phyloP scores from a whole-genome alignment of 441 rosid species.

The Adansonia rubrostipa region DNA sequence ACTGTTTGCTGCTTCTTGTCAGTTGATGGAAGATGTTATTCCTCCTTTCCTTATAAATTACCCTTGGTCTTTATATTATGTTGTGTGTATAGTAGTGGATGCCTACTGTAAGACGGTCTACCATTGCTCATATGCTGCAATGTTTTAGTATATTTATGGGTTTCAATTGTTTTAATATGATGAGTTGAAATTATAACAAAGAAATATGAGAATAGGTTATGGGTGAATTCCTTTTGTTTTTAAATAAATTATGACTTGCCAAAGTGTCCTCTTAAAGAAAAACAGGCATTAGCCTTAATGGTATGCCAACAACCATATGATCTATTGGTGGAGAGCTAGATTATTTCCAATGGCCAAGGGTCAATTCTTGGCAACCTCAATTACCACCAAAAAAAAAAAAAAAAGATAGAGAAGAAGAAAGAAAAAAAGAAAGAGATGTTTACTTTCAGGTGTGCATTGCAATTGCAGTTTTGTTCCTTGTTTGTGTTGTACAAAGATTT shows the following conservation, averaged over 20 bases:
- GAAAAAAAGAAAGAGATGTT: neutral
- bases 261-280: neutral
- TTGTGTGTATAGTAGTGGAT: neutral
- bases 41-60: neutral
- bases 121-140: neutral
- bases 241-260: neutral
- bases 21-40: neutral
- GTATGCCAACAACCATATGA: too few relatives aligned
- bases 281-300: too few relatives aligned
- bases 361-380: too few relatives aligned
- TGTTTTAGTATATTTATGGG: neutral
- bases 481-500: neutral
- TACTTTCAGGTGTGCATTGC: neutral
- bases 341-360: too few relatives aligned
- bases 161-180: neutral
- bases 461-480: conserved; percentile 2
- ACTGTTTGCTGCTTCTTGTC: neutral
- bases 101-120: neutral
- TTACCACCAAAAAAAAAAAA: too few relatives aligned
- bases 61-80: neutral
- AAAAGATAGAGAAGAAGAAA: too few relatives aligned
- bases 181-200: neutral
- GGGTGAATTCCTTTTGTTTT: neutral
- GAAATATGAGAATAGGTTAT: neutral
- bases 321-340: too few relatives aligned